Evolutionary conservation across 768 basidiomycete genomes (phyloP), one percentile per base, ranked within the genome.

Genomic region (Psilocybe cubensis): DNA sequence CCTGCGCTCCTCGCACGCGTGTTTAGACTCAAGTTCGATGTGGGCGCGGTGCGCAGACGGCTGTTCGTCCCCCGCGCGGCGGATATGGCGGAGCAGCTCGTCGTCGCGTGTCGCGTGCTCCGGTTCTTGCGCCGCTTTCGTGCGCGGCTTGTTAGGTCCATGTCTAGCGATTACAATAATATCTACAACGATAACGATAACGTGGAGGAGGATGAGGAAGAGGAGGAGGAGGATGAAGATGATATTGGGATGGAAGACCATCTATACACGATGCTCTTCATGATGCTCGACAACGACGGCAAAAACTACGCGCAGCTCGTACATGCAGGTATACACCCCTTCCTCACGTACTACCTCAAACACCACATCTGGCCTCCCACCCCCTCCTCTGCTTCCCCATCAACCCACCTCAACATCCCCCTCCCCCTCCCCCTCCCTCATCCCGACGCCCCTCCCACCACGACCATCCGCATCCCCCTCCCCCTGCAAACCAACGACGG

Each of bases 231-330:
- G n/a, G n/a, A n/a, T n/a, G n/a, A n/a, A 6, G 7, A 17, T 5
- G 7, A 38, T 14, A 17, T 38, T 5, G 35, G n/a, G 8, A n/a
- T n/a, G 7, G 12, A 6, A 12, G 76, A 82, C 31, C 20, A 74
- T 56, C 74, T 91, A 20, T 81, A 79, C 71, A 71, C 70, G 0
- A 76, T 77, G 4, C 83, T 80, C 50, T 63, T 87, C 41, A 81
- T 91, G 77, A 67, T 87, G 68, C 70, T 82, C 3, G 88, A 90
- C 59, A 84, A 87, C 70, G 88, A 90, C 69, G 87, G 86, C 29
- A 79, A 79, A 66, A 91, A 91, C 66, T 75, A 76, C 31, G 71
- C 63, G 3, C 85, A 85, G 69, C 81, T 90, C 46, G 74, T 80
- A 54, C 73, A 70, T 21, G 87, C 83, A 0, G 78, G 80, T 3